Evolutionary conservation across 192 early-diverging fungal species (phyloP).

Genomic region (Polychytrium aggregatum): DNA sequence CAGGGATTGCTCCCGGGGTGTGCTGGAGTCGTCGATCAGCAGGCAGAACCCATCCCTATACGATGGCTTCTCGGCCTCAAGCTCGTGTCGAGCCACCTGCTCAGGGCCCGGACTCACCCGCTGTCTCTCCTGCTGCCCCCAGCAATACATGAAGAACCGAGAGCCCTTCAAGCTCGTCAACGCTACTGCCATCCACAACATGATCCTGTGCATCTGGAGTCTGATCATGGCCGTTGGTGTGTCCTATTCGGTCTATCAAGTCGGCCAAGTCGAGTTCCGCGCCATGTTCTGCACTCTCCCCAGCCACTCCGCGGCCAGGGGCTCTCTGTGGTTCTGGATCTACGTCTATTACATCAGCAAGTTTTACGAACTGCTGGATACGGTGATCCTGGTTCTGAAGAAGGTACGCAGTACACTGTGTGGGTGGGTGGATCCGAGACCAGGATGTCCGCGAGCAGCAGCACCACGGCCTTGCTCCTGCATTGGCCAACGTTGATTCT

Average conservation of each 20-base stretch:
- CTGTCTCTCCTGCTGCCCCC: background rate
- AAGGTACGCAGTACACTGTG: slow-evolving; percentile 22
- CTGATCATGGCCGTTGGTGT: slow-evolving; percentile 24
- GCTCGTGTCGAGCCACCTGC: no score
- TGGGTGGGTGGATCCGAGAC: background rate
- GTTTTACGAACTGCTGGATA: slow-evolving; percentile 35
- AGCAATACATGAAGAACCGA: slow-evolving; percentile 17
- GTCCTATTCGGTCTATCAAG: background rate
- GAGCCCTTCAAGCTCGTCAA: slow-evolving; percentile 8
- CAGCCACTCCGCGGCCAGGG: slow-evolving; percentile 9
- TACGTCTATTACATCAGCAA: slow-evolving; percentile 41
- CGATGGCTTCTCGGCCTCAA: no score
- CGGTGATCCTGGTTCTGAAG: slow-evolving; percentile 37
- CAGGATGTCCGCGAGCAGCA: no score
- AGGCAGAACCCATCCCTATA: no score
- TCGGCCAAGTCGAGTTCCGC: slow-evolving; percentile 9
- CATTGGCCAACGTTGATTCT: no score
- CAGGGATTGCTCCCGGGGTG: no score
- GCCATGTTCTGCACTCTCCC: slow-evolving; percentile 36
- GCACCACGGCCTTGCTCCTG: no score
- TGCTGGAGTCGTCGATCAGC: no score
- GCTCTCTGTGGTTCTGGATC: slow-evolving; percentile 18
- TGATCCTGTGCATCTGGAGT: slow-evolving; percentile 20
- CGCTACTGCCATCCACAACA: slow-evolving; percentile 17
- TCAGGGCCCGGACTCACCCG: slow-evolving; percentile 2